Evolutionary conservation across 768 basidiomycete genomes (phyloP), one percentile per base, ranked within the genome.

Genomic region (Floccularia luteovirens): DNA sequence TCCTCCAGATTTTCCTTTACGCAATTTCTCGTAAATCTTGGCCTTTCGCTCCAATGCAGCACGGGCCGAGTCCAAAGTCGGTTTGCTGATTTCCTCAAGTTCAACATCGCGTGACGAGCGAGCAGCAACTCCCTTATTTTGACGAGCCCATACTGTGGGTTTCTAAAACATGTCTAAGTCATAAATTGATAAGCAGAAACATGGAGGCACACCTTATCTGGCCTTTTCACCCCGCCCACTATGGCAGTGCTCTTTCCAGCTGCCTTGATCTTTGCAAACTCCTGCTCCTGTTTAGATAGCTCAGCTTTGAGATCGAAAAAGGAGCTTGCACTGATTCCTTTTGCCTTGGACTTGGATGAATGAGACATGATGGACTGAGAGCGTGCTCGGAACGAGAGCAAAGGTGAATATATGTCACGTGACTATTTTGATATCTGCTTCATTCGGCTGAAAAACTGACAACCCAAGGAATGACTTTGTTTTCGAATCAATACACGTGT

Each of bases 281-380:
- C 74, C 25, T 73, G 68, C 50, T 81, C 76, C 41, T 72, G 70
- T 52, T 77, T 82, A 13, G 75, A 58, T 23, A 87, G 68, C 45
- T 83, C 79, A 13, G 82, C 80, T 45, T 83, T 86, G 31, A 92
- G 75, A 51, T 90, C 85, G n/a, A 89, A 74, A 57, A 90, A 86
- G 0, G 89, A 87, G 43, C 70, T 73, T 3, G 81, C 70, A 44
- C 77, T 84, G 52, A 87, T 70, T 5, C 83, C 83, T 25, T 78
- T 75, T 12, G 77, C 79, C 53, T 75, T 82, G 0, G 77, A 69
- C 56, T 82, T 84, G 56, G 66, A 70, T 3, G 65, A 59, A 24
- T 77, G 70, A 8, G 68, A 61, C 74, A 74, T 70, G 16, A n/a
- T 3, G 17, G 10, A n/a, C 13, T 10, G 5, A 19, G 5, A 19